Evolutionary conservation across 1,139 yeast species (phyloP).

Genomic region (Yamadazyma sp.): DNA sequence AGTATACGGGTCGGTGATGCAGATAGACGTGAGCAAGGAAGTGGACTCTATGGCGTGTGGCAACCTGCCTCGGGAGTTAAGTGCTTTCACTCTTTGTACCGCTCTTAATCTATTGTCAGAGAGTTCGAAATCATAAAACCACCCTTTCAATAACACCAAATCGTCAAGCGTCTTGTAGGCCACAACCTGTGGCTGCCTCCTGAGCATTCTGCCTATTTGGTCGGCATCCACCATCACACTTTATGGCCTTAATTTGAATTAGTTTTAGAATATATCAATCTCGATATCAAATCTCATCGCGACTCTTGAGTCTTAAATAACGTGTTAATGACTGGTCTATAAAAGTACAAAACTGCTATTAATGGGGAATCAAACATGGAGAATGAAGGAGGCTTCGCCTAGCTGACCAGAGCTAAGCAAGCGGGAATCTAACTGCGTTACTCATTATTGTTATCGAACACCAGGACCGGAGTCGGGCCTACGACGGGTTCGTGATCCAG

Average conservation of each 20-base stretch:
- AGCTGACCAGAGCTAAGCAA: no score
- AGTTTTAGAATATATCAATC: not conserved
- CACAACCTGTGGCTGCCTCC: slow-evolving; percentile 44
- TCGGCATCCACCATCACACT: slow-evolving; percentile 6
- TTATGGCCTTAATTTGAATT: no score
- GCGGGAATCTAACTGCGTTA: no score
- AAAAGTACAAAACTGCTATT: not conserved
- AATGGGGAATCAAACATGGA: not conserved
- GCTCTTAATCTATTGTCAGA: slow-evolving; percentile 30
- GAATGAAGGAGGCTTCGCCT: not conserved
- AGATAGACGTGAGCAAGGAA: slow-evolving; percentile 55
- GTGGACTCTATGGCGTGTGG: slow-evolving; percentile 59
- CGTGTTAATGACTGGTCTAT: not conserved
- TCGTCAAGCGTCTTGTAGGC: slow-evolving; percentile 59
- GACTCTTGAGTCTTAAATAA: not conserved
- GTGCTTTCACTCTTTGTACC: slow-evolving; percentile 47
- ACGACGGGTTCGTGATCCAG: no score
- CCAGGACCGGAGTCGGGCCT: no score
- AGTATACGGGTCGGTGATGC: slow-evolving; percentile 41
- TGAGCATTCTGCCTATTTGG: slow-evolving; percentile 12
- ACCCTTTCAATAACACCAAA: slow-evolving; percentile 49
- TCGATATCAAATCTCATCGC: slow-evolving; percentile 1
- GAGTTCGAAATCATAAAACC: slow-evolving; percentile 52
- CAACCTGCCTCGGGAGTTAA: slow-evolving; percentile 39
- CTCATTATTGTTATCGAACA: no score